phyloP scores from a whole-genome alignment of 768 basidiomycete genomes.

The Ramaria rubella region DNA sequence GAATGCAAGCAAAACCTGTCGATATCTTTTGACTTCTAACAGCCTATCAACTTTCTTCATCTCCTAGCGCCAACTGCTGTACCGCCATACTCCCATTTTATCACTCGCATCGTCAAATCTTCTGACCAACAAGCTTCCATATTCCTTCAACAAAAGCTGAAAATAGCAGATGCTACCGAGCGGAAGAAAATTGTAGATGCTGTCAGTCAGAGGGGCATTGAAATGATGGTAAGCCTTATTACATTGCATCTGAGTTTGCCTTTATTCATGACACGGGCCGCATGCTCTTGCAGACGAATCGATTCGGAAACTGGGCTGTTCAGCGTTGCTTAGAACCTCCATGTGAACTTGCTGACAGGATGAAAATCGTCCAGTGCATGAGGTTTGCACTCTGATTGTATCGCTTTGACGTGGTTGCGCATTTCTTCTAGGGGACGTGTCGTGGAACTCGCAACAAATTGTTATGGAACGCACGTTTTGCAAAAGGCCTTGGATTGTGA shows the following conservation, averaged over 20 bases:
- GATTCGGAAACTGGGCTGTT: slow-evolving; percentile 92
- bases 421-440: slow-evolving; percentile 56
- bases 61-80: slow-evolving; percentile 79
- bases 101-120: slow-evolving; percentile 79
- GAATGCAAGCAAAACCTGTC: not conserved
- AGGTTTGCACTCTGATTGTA: slow-evolving; percentile 38
- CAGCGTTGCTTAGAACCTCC: slow-evolving; percentile 82
- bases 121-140: slow-evolving; percentile 90
- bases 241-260: not conserved
- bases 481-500: slow-evolving; percentile 90
- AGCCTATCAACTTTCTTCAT: slow-evolving; percentile 89
- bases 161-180: slow-evolving; percentile 74
- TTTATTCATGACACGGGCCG: not conserved
- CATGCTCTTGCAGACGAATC: slow-evolving; percentile 22
- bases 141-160: slow-evolving; percentile 85
- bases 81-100: slow-evolving; percentile 77
- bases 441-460: slow-evolving; percentile 82
- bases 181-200: slow-evolving; percentile 81
- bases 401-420: not conserved
- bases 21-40: slow-evolving; percentile 2
- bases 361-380: slow-evolving; percentile 84
- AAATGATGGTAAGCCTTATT: slow-evolving; percentile 64
- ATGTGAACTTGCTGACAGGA: slow-evolving; percentile 62
- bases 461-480: slow-evolving; percentile 83
- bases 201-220: slow-evolving; percentile 75